Evolutionary conservation across 2,329 filamentous ascomycete genomes (phyloP).

Genomic region (Microdochium trichocladiopsis): DNA sequence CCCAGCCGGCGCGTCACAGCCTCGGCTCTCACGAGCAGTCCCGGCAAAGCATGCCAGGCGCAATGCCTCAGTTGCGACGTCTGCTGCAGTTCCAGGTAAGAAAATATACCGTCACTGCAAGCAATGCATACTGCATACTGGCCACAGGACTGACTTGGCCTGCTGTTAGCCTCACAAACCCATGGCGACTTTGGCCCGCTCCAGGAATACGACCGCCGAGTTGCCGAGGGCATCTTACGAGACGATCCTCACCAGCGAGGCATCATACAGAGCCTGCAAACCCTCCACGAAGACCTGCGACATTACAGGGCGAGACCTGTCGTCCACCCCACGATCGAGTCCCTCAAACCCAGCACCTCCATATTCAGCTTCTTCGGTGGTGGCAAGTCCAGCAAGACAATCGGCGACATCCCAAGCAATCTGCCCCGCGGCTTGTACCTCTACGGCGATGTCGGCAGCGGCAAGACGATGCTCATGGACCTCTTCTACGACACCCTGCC

Average conservation of each 20-base stretch:
- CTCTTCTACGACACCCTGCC: slow-evolving; percentile 93
- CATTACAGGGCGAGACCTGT: slow-evolving; percentile 69
- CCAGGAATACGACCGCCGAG: slow-evolving; percentile 79
- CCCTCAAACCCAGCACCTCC: slow-evolving; percentile 50
- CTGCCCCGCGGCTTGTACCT: slow-evolving; percentile 89
- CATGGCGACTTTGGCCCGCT: slow-evolving; percentile 55
- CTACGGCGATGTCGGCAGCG: slow-evolving; percentile 92
- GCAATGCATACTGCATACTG: neutral
- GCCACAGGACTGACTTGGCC: neutral
- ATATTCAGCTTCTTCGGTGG: slow-evolving; percentile 55
- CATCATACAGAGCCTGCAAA: slow-evolving; percentile 83
- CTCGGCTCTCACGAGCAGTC: neutral
- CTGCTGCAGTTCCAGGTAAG: neutral
- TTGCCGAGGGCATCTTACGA: slow-evolving; percentile 63
- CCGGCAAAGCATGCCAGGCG: neutral
- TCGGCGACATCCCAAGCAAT: slow-evolving; percentile 56
- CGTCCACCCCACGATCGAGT: slow-evolving; percentile 69
- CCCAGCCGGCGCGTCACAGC: neutral
- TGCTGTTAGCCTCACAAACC: neutral
- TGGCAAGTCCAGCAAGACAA: slow-evolving; percentile 27
- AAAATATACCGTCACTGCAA: neutral
- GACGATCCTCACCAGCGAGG: slow-evolving; percentile 91
- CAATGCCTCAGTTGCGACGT: neutral
- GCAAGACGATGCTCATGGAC: slow-evolving; percentile 99
- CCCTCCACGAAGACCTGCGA: slow-evolving; percentile 76